A percentile compares a stretch with the other conserved stretches of the same genome.
Conservation (phyloP, 768 basidiomycete species). For the Tephrocybe sp. region DNA sequence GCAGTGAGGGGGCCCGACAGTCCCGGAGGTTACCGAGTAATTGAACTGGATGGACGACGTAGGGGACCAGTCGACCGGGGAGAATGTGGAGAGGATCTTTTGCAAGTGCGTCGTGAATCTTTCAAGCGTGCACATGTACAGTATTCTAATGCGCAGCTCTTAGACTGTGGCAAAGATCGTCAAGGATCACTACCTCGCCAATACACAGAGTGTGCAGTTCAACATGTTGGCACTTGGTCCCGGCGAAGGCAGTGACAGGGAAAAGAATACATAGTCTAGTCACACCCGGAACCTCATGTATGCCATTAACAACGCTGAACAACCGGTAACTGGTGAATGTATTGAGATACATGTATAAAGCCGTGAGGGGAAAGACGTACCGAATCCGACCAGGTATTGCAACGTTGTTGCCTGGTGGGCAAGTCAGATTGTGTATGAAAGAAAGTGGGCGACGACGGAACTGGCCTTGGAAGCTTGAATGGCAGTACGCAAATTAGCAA, state of each 20-base stretch:
- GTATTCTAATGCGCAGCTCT: not conserved
- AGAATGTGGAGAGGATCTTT: constrained; percentile 46
- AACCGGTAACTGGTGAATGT: constrained; percentile 67
- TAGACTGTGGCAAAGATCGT: constrained; percentile 69
- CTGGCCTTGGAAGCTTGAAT: constrained; percentile 83
- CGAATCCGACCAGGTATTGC: constrained; percentile 86
- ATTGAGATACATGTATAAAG: constrained; percentile 9
- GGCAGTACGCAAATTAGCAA: constrained; percentile 77
- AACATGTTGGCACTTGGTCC: constrained; percentile 62
- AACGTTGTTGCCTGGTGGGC: constrained; percentile 68
- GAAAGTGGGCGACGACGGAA: not conserved
- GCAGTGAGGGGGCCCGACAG: constrained; percentile 30
- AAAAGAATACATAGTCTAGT: constrained; percentile 12
- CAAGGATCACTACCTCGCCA: constrained; percentile 54
- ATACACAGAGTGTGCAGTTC: constrained; percentile 55
- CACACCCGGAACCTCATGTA: constrained; percentile 71
- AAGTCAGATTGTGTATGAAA: constrained; percentile 1
- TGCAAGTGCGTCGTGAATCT: constrained; percentile 39
- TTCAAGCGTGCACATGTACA: not conserved
- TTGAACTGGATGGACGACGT: constrained; percentile 85
- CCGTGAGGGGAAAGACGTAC: constrained; percentile 41
- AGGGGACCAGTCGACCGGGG: constrained; percentile 81
- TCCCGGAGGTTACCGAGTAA: constrained; percentile 39
- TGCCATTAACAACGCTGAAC: constrained; percentile 83
- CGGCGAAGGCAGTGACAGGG: constrained; percentile 1